Base-by-base conservation (phyloP, 805 yeast genomes). In the Lipomyces sp. region DNA sequence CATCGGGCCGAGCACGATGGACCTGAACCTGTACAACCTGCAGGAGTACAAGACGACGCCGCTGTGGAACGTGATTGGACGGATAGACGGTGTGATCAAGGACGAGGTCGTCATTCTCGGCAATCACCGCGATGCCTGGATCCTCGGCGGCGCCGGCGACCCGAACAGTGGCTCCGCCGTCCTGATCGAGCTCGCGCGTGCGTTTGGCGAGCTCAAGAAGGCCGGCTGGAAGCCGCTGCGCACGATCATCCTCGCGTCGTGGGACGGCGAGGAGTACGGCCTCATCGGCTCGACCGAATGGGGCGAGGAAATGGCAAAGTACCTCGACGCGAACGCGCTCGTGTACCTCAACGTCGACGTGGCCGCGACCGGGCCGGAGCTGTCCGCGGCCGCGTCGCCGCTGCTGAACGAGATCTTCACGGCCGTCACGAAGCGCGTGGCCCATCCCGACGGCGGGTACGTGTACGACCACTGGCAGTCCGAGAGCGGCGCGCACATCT, bases 181-280 rank as follows among this genome's bases (percentile, higher is more conserved):
- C 0, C 54, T 83, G 56, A 65, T 84, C 38, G 91, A 84, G 63
- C 68, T 84, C 37, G 81, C 82, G 6, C 71, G 86, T 42, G 81
- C 78, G 1, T 70, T 83, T 32, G 76, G 79, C 22, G 76, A 72
- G 38, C 69, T 84, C 45, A 54, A 65, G 29, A 69, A 74, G 53
- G 47, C 57, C 14, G 88, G 87, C 7, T 86, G 90, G 90, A 77
- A 75, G 61, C 95, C 95, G 10, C 65, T 77, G 44, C 72, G 93
- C 61, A 79, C 89, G 0, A 81, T 87, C 22, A 73, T 79, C 47
- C 71, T 87, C 40, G 83, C 83, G 0, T 80, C 86, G 26, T 87
- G 89, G 89, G 95, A 87, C 67, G 95, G 86, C 32, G 89, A 82
- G 58, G 87, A 82, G 62, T 78, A 77, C 55, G 91, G 85, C 0